A percentile compares a stretch with the other conserved stretches of the same genome.
phyloP scores from a whole-genome alignment of 352 stramenopile species.

The Bremia lactucae region DNA sequence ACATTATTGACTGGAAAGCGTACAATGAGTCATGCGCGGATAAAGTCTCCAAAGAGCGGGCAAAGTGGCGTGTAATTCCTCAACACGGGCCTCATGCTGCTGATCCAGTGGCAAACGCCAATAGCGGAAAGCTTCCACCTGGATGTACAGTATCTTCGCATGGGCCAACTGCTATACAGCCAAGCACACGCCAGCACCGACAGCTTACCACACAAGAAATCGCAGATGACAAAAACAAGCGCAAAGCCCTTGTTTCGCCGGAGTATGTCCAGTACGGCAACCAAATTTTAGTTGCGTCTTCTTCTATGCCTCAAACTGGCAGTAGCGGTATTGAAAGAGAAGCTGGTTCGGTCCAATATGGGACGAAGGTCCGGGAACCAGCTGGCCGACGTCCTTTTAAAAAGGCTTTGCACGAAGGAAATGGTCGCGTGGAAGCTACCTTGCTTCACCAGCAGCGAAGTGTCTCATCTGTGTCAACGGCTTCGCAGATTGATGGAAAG shows the following conservation, averaged over 20 bases:
- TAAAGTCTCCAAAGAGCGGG: constrained; percentile 41
- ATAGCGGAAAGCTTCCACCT: constrained; percentile 17
- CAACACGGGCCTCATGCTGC: constrained; percentile 62
- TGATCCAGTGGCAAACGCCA: constrained; percentile 17
- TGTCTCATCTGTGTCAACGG: background rate
- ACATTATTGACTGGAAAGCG: constrained; percentile 81
- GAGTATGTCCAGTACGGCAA: constrained; percentile 73
- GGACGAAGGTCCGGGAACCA: constrained; percentile 41
- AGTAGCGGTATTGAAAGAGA: constrained; percentile 19
- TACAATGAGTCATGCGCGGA: constrained; percentile 64
- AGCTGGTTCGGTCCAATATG: constrained; percentile 22
- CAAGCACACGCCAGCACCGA: constrained; percentile 35
- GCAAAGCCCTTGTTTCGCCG: constrained; percentile 69
- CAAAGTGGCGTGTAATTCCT: constrained; percentile 72
- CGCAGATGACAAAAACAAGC: constrained; percentile 70
- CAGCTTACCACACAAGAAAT: constrained; percentile 31
- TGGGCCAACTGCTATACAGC: constrained; percentile 1
- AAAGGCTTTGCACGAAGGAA: constrained; percentile 46
- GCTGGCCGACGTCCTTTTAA: constrained; percentile 57
- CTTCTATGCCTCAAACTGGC: constrained; percentile 1
- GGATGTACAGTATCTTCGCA: constrained; percentile 1
- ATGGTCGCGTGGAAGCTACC: constrained; percentile 1
- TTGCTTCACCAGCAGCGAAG: constrained; percentile 5
- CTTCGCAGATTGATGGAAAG: constrained; percentile 10
- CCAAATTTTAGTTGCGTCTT: constrained; percentile 3